Evolutionary conservation across 306 rosid genomes (phyloP).

Genomic region (Carpinus fangiana): DNA sequence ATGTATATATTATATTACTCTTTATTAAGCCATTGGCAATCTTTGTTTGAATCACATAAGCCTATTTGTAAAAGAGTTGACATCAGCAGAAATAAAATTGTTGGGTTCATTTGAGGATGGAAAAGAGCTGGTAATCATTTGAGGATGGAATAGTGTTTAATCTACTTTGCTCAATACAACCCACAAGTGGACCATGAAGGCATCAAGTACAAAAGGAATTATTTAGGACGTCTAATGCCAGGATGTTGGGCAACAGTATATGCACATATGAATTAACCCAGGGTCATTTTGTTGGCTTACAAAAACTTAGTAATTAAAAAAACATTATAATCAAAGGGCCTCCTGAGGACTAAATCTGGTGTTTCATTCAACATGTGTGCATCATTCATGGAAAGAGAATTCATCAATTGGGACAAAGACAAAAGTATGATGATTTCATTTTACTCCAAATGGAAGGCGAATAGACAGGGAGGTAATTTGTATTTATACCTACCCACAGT

Average conservation of each 20-base stretch:
- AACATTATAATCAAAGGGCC: no score
- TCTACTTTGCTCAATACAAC: background rate
- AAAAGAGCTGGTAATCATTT: background rate
- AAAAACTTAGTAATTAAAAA: background rate
- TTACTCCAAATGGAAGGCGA: background rate
- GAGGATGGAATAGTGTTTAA: background rate
- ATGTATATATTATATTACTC: background rate
- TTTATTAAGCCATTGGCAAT: background rate
- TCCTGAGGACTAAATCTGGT: no score
- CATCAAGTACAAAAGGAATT: background rate
- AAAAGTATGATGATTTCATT: background rate
- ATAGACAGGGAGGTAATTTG: background rate
- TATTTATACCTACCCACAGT: background rate
- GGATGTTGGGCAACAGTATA: background rate
- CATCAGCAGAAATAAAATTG: background rate
- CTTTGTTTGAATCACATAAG: background rate
- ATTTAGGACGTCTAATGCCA: background rate
- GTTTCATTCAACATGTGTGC: background rate
- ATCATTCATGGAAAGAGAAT: background rate
- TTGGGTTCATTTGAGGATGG: background rate
- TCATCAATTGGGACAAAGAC: background rate
- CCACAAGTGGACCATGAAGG: background rate
- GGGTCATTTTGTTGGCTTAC: no score
- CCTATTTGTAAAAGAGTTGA: background rate
- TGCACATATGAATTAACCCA: background rate